phyloP scores from a whole-genome alignment of 805 yeast genomes.

The Barnettozyma vustinii region DNA sequence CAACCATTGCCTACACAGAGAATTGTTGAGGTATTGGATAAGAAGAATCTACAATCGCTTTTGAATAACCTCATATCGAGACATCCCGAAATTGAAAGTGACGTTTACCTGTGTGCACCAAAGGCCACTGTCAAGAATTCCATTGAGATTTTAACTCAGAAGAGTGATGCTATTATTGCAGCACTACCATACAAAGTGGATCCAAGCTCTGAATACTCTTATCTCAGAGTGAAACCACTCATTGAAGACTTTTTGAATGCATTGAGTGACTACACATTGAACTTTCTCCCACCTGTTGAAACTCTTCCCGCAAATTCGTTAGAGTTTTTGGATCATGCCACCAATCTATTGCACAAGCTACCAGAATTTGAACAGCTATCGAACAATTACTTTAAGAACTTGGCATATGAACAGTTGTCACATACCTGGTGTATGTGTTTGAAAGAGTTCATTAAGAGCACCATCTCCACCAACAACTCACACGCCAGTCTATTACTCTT shows the following conservation, averaged over 20 bases:
- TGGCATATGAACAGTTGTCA: constrained; percentile 58
- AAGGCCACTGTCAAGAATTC: constrained; percentile 50
- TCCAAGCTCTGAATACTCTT: constrained; percentile 67
- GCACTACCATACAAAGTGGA: constrained; percentile 76
- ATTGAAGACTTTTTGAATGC: constrained; percentile 66
- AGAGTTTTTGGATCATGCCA: constrained; percentile 56
- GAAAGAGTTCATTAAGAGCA: constrained; percentile 24
- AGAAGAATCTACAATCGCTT: constrained; percentile 45
- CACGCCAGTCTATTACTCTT: constrained; percentile 34
- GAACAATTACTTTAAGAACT: constrained; percentile 35
- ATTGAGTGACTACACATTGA: constrained; percentile 67
- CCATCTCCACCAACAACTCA: constrained; percentile 15
- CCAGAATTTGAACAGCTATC: constrained; percentile 56
- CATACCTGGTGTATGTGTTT: constrained; percentile 51
- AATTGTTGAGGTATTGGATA: constrained; percentile 63
- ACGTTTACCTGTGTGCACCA: constrained; percentile 49
- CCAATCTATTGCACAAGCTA: constrained; percentile 51
- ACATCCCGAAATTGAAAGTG: constrained; percentile 57
- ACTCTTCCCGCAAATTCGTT: constrained; percentile 45
- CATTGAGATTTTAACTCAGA: constrained; percentile 40
- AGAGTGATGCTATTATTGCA: constrained; percentile 34
- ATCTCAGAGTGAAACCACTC: constrained; percentile 60
- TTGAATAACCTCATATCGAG: constrained; percentile 46
- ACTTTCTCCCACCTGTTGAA: constrained; percentile 69
- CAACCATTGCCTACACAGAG: constrained; percentile 58